Conservation (phyloP, 495 filamentous ascomycete species). For the Aspergillus haitiensis region DNA sequence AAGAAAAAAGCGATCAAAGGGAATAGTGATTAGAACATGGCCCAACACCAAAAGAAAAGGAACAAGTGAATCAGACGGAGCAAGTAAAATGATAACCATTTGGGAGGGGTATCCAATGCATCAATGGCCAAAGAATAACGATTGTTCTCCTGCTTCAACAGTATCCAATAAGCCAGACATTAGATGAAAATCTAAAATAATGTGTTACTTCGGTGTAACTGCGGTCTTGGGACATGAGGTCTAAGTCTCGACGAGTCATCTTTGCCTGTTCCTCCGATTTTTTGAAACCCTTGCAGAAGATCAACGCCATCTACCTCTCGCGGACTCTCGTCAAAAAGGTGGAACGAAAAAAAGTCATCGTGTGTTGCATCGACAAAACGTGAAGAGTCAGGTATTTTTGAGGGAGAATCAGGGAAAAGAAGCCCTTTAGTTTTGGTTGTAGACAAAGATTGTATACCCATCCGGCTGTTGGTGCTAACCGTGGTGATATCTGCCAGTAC, state of each 20-base stretch:
- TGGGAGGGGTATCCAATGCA: background rate
- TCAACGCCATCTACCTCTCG: conserved; percentile 71
- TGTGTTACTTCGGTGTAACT: conserved; percentile 43
- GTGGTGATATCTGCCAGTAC: conserved; percentile 67
- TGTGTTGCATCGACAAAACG: conserved; percentile 56
- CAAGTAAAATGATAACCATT: background rate
- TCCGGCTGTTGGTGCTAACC: conserved; percentile 49
- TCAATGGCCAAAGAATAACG: background rate
- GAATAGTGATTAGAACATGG: conserved; percentile 11
- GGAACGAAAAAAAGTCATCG: conserved; percentile 63
- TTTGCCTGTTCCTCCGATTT: conserved; percentile 65
- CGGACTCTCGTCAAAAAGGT: conserved; percentile 59
- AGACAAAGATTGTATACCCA: conserved; percentile 39
- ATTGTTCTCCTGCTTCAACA: background rate
- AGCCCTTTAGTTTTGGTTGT: conserved; percentile 38
- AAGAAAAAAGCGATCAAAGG: conserved; percentile 5
- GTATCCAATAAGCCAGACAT: background rate
- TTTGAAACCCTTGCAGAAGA: conserved; percentile 85
- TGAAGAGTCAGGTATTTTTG: conserved; percentile 51
- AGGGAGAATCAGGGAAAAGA: conserved; percentile 50
- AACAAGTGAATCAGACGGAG: conserved; percentile 12
- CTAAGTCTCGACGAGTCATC: conserved; percentile 33
- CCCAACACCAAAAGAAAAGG: conserved; percentile 7
- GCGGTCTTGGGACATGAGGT: conserved; percentile 38
- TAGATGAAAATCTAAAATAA: conserved; percentile 34